Evolutionary conservation across 208 protist genomes (phyloP), one percentile per base, ranked within the genome.

Genomic region (Trypanosoma scelopori): DNA sequence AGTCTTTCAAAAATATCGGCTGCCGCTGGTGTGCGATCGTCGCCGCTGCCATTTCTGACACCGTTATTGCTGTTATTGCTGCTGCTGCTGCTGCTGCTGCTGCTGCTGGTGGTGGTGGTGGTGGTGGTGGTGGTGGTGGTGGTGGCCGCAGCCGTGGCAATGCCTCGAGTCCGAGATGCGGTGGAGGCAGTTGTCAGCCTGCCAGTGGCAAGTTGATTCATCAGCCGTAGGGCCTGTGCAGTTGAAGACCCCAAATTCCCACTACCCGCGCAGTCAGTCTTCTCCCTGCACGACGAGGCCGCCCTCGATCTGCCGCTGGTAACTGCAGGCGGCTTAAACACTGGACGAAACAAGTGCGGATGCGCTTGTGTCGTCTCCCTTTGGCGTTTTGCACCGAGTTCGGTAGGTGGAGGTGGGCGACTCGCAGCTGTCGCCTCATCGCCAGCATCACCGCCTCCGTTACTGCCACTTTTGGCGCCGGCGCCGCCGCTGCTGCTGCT

Each of bases 1-100:
- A 70, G 30, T 27, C 55, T 62, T 47, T 55, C 35, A 55, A 70
- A 70, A 13, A 70, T 13, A 13, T 62, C 20, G 12, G 32, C 46
- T 18, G 28, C 52, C 43, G 11, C 47, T 22, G 1, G 3, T 37
- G 32, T 37, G 5, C 32, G 3, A 18, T 15, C 45, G 3, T 48
- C 15, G 20, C 45, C 11, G 25, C 11, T 30, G 1, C 20, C 49
- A 12, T 37, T 25, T 35, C 6, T 45, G 35, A n/a, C 3, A 47
- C 20, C 39, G 12, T 45, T 42, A 45, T n/a, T n/a, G n/a, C n/a
- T n/a, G n/a, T n/a, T n/a, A n/a, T n/a, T n/a, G n/a, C n/a, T n/a
- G n/a, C n/a, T n/a, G n/a, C n/a, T n/a, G n/a, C n/a, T n/a, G n/a
- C n/a, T n/a, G n/a, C n/a, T n/a, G n/a, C n/a, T n/a, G n/a, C n/a